A percentile compares a stretch with the other conserved stretches of the same genome.
Evolutionary conservation across 371 early-diverging fungal genomes (phyloP).

Genomic region (Haplosporangium sp.): DNA sequence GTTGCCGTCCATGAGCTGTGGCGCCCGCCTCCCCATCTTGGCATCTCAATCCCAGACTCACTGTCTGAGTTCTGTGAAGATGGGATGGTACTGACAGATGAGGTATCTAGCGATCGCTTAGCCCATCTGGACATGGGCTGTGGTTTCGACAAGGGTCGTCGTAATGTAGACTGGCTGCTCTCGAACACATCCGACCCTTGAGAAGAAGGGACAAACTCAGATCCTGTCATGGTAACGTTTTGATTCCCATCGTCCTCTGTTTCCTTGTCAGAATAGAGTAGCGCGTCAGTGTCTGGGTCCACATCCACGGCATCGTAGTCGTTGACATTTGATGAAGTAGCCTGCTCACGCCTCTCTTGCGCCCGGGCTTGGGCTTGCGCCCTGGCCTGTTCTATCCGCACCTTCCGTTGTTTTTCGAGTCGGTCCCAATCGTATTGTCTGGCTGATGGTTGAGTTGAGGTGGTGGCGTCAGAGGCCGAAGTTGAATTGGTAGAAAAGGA

Average conservation of each 20-base stretch:
- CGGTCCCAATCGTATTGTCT: constrained; percentile 36
- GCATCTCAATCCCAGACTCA: background rate
- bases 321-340: background rate
- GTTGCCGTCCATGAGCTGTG: background rate
- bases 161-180: background rate
- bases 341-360: background rate
- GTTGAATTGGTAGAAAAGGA: background rate
- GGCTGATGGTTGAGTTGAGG: background rate
- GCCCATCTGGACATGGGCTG: too few species aligned
- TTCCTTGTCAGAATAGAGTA: background rate
- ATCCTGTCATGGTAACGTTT: too few species aligned
- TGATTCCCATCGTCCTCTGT: too few species aligned
- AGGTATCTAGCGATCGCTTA: too few species aligned
- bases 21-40: background rate
- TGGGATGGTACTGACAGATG: background rate
- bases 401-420: constrained; percentile 38
- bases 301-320: too few species aligned
- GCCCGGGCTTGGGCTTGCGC: constrained; percentile 10
- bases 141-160: background rate
- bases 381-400: constrained; percentile 13
- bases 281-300: background rate
- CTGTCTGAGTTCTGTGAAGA: constrained; percentile 10
- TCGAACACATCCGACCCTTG: constrained; percentile 11
- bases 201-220: background rate
- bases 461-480: background rate